Evolutionary conservation across 2,329 filamentous ascomycete genomes (phyloP).

Genomic region (Sphaerulina populicola): DNA sequence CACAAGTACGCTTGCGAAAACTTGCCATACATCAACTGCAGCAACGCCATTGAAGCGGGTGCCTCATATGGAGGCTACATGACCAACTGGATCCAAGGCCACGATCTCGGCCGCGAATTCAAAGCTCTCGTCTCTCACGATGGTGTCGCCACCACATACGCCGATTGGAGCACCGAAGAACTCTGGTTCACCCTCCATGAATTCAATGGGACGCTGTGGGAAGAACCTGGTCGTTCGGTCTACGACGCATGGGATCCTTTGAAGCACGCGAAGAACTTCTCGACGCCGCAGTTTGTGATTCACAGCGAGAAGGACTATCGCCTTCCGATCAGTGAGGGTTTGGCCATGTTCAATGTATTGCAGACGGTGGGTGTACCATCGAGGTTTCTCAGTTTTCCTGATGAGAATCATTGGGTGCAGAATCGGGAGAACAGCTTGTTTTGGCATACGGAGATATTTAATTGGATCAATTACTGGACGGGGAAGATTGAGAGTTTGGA

Average conservation of each 20-base stretch:
- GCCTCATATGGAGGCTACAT: slow-evolving; percentile 33
- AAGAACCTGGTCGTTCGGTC: slow-evolving; percentile 25
- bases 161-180: slow-evolving; percentile 43
- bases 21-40: slow-evolving; percentile 22
- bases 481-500: slow-evolving; percentile 19
- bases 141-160: slow-evolving; percentile 49
- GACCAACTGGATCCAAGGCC: slow-evolving; percentile 63
- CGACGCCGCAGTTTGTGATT: slow-evolving; percentile 22
- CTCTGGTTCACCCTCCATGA: slow-evolving; percentile 47
- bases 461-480: slow-evolving; percentile 23
- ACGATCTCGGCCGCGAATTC: slow-evolving; percentile 72
- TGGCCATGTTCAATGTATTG: slow-evolving; percentile 23
- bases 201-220: slow-evolving; percentile 44
- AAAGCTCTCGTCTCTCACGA: slow-evolving; percentile 84
- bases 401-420: slow-evolving; percentile 21
- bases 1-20: slow-evolving; percentile 20
- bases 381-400: slow-evolving; percentile 20
- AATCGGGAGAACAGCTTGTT: slow-evolving; percentile 21
- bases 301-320: slow-evolving; percentile 23
- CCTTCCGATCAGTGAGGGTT: slow-evolving; percentile 20
- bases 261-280: slow-evolving; percentile 20
- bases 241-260: slow-evolving; percentile 21
- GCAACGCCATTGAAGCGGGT: slow-evolving; percentile 22
- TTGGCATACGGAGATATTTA: slow-evolving; percentile 23
- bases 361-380: slow-evolving; percentile 20